These are phyloP conservation scores for Kodamaea restingae DNA, from an alignment of 805 yeast species.

Conservation along the genomic window DNA sequence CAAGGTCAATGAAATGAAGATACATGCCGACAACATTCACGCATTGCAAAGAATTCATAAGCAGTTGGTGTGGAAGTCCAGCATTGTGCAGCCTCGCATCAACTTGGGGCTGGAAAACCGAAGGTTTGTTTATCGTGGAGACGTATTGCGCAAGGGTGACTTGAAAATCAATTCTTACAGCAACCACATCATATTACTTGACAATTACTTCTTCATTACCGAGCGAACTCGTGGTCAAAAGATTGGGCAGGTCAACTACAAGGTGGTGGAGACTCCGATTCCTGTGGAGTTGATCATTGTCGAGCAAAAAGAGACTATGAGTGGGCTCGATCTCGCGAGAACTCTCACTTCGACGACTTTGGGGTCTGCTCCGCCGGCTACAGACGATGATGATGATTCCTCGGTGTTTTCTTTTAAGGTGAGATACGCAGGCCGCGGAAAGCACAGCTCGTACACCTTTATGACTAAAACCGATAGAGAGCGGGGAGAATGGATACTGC, in stretches of 20 bases:
- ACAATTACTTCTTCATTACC: slow-evolving; percentile 65
- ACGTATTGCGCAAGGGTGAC: slow-evolving; percentile 58
- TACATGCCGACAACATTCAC: slow-evolving; percentile 54
- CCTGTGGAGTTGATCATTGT: slow-evolving; percentile 56
- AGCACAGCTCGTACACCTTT: slow-evolving; percentile 51
- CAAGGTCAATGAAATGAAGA: slow-evolving; percentile 60
- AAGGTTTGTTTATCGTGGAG: slow-evolving; percentile 54
- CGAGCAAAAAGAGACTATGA: slow-evolving; percentile 35
- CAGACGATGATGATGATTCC: slow-evolving; percentile 23
- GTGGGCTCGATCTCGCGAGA: slow-evolving; percentile 4
- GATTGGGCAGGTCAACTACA: slow-evolving; percentile 12
- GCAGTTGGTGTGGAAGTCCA: slow-evolving; percentile 51
- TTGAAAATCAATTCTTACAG: slow-evolving; percentile 54
- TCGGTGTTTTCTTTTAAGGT: slow-evolving; percentile 46
- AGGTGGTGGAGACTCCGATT: slow-evolving; percentile 53
- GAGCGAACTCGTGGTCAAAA: slow-evolving; percentile 46
- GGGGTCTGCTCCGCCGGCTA: background rate
- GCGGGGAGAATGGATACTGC: slow-evolving; percentile 54
- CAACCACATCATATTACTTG: slow-evolving; percentile 56
- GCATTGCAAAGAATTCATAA: slow-evolving; percentile 51
- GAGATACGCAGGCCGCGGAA: slow-evolving; percentile 53
- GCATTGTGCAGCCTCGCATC: slow-evolving; percentile 31
- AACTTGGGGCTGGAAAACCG: slow-evolving; percentile 45
- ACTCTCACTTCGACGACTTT: background rate
- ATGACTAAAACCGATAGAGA: slow-evolving; percentile 46